Conservation (phyloP, 1,284 basidiomycete species). For the Cystobasidium slooffiae region DNA sequence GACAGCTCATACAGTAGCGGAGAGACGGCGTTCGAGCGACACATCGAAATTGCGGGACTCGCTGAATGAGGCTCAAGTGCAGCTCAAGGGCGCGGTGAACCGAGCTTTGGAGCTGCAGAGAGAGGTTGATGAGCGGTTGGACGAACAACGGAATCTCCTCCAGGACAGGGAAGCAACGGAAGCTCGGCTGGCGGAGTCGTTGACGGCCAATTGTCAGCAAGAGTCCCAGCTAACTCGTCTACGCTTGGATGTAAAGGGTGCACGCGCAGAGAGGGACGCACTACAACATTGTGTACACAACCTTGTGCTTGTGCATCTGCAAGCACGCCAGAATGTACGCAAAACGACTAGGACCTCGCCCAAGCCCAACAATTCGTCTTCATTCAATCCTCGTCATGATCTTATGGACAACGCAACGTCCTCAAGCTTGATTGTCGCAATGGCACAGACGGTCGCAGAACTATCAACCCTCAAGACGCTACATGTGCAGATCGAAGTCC, state of each 20-base stretch:
- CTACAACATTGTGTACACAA: too few species aligned
- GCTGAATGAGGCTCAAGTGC: background rate
- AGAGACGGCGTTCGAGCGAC: background rate
- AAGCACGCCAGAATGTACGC: too few species aligned
- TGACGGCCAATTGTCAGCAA: too few species aligned
- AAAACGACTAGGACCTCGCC: too few species aligned
- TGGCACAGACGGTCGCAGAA: background rate
- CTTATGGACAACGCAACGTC: background rate
- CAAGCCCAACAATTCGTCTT: too few species aligned
- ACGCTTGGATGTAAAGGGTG: too few species aligned
- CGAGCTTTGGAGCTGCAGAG: slow-evolving; percentile 2
- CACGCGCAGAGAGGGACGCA: too few species aligned
- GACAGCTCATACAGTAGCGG: background rate
- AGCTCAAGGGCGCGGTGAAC: slow-evolving; percentile 21
- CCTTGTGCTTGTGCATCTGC: too few species aligned
- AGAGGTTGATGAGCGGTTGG: background rate
- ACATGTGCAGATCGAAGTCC: too few species aligned
- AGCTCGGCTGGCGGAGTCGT: background rate
- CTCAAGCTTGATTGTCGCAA: background rate
- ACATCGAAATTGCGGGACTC: background rate
- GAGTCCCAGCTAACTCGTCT: too few species aligned
- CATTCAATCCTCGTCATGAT: background rate
- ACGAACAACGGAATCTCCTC: background rate
- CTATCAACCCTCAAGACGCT: background rate
- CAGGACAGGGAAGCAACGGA: background rate